phyloP scores from a whole-genome alignment of 2,329 filamentous ascomycete genomes.

The Coniosporium uncinatum region DNA sequence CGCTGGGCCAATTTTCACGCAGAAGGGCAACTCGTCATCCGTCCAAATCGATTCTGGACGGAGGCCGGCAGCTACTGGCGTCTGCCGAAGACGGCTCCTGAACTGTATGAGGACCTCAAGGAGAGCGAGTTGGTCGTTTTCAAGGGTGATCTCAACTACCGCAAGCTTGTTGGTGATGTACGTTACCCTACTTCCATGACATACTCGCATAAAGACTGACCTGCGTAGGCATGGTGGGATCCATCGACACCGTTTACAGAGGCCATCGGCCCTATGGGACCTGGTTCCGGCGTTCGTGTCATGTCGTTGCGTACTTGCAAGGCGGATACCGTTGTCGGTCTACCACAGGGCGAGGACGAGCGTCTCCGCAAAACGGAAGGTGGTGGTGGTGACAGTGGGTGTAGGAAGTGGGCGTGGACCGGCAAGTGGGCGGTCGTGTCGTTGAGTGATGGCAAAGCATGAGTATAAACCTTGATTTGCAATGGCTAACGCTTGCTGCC shows the following conservation, averaged over 20 bases:
- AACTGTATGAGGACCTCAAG: constrained; percentile 73
- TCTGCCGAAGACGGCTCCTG: constrained; percentile 61
- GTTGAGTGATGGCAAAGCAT: constrained; percentile 57
- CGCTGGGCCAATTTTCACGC: constrained; percentile 77
- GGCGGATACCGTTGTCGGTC: constrained; percentile 88
- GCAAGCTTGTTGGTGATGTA: constrained; percentile 88
- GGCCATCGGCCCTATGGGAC: constrained; percentile 82
- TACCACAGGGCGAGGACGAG: constrained; percentile 81
- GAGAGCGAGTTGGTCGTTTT: constrained; percentile 86
- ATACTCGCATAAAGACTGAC: constrained; percentile 4
- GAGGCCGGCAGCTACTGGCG: constrained; percentile 85
- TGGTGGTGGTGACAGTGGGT: constrained; percentile 51
- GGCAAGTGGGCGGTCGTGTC: constrained; percentile 97
- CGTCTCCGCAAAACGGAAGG: constrained; percentile 61
- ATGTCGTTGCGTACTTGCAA: constrained; percentile 93
- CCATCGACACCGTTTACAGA: constrained; percentile 80
- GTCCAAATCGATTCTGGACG: constrained; percentile 92
- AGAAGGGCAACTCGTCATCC: constrained; percentile 77
- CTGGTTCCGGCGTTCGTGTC: constrained; percentile 75
- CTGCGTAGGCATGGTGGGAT: constrained; percentile 67
- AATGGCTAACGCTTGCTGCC: too few species aligned
- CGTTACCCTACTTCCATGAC: constrained; percentile 20
- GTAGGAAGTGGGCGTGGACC: constrained; percentile 88
- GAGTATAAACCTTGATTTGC: too few species aligned
- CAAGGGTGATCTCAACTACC: constrained; percentile 96